phyloP scores from a whole-genome alignment of 176 grass and related monocot species.

The Oryza coarctata region DNA sequence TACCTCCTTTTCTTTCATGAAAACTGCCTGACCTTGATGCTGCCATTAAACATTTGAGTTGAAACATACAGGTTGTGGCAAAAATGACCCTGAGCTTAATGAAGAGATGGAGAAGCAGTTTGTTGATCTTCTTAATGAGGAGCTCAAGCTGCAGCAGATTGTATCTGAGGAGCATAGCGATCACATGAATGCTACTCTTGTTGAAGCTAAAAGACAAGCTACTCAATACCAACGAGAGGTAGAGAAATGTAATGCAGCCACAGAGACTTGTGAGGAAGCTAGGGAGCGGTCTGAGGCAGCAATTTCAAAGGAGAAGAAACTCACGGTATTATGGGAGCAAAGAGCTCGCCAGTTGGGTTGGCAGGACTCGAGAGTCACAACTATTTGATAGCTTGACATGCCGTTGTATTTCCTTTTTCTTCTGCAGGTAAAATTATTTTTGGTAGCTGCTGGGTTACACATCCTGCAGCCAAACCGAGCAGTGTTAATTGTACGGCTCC shows the following conservation, averaged over 20 bases:
- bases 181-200: slow-evolving; percentile 78
- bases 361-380: slow-evolving; percentile 41
- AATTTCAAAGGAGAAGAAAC: slow-evolving; percentile 77
- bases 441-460: slow-evolving; percentile 14
- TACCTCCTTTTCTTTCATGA: not conserved
- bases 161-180: slow-evolving; percentile 80
- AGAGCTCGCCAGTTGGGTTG: slow-evolving; percentile 79
- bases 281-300: slow-evolving; percentile 62
- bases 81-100: slow-evolving; percentile 72
- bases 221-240: slow-evolving; percentile 81
- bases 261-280: slow-evolving; percentile 87
- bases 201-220: slow-evolving; percentile 79
- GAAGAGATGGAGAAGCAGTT: slow-evolving; percentile 91
- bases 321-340: slow-evolving; percentile 70
- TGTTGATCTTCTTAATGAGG: slow-evolving; percentile 85
- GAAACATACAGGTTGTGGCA: slow-evolving; percentile 65
- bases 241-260: slow-evolving; percentile 91
- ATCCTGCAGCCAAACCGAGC: slow-evolving; percentile 15
- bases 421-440: slow-evolving; percentile 35
- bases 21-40: not conserved
- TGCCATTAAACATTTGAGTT: not conserved
- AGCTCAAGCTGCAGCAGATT: slow-evolving; percentile 83
- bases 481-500: slow-evolving; percentile 12
- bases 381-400: slow-evolving; percentile 28
- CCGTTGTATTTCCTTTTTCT: not conserved